Evolutionary conservation across 306 rosid genomes (phyloP), one percentile per base, ranked within the genome.

Genomic region (Heteromeles arbutifolia): DNA sequence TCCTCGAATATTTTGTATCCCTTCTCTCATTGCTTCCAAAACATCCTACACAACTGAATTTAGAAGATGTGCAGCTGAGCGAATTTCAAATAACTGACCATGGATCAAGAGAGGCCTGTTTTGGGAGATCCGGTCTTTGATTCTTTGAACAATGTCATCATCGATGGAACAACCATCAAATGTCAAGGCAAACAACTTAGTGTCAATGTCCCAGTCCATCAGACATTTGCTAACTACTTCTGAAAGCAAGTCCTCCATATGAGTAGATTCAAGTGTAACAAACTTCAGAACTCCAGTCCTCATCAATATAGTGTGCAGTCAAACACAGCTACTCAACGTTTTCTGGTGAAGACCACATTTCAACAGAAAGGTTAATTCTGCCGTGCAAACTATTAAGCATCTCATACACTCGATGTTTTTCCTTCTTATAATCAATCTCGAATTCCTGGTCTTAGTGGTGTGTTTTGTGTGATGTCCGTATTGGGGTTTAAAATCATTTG

Each of bases 251-350:
- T 91, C 98, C 67, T 90, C 90, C 15, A 96, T 92, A 75, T 88
- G 90, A 29, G 93, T 86, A 76, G 93, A 74, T 86, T 92, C 93
- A 56, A 92, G 99, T 37, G 97, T 84, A 83, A 95, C 85, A 65
- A 95, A 95, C 78, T 92, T 95, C 86, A 90, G 73, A 76, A 89
- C 54, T 81, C 99, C 99, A 95, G 58, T 86, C 88, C 85, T 89
- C 92, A 48, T 92, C 97, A 66, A 92, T 86, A 78, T 89, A 95
- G 76, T 95, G 96, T 22, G 97, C 96, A 32, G 80, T 78, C 84
- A 91, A 78, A n/a, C n/a, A n/a, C n/a, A n/a, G n/a, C n/a, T n/a
- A n/a, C n/a, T n/a, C n/a, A n/a, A n/a, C n/a, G n/a, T n/a, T n/a
- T n/a, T n/a, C n/a, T n/a, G n/a, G n/a, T n/a, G n/a, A n/a, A n/a